Conservation (phyloP, 257 asterid genomes). For the Solanum microdontum region DNA sequence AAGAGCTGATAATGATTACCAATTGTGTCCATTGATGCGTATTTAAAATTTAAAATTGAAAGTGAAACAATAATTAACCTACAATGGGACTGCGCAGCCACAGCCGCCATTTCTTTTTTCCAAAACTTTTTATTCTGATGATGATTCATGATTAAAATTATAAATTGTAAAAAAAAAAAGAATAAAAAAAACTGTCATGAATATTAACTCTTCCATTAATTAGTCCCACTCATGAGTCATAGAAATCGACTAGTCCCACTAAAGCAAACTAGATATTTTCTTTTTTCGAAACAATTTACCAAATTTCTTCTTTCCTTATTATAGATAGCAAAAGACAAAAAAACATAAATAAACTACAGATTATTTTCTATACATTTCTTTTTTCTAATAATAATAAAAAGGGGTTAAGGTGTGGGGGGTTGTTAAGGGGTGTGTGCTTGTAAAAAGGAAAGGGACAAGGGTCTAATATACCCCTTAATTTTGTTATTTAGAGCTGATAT, state of each 20-base stretch:
- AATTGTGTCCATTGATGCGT: background rate
- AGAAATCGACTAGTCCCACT: background rate
- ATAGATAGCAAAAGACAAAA: background rate
- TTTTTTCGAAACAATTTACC: background rate
- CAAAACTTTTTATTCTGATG: constrained; percentile 3
- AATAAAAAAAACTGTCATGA: too few relatives aligned
- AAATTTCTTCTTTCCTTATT: background rate
- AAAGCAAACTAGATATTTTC: background rate
- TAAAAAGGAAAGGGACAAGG: background rate
- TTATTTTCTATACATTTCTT: background rate
- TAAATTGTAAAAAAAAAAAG: too few relatives aligned
- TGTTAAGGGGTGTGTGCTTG: background rate
- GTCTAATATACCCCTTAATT: too few relatives aligned
- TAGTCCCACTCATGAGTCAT: background rate
- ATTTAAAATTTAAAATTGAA: background rate
- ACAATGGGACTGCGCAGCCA: background rate
- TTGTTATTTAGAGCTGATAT: too few relatives aligned
- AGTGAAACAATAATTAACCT: background rate
- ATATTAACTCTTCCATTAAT: constrained; percentile 2
- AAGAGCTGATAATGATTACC: constrained; percentile 32
- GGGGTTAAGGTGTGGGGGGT: background rate
- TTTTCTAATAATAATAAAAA: background rate
- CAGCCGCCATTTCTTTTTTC: constrained; percentile 54
- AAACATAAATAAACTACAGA: background rate
- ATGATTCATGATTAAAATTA: constrained; percentile 7